A percentile compares a stretch with the other conserved stretches of the same genome.
phyloP scores from a whole-genome alignment of 169 alveolate species.

The Besnoitia besnoiti region DNA sequence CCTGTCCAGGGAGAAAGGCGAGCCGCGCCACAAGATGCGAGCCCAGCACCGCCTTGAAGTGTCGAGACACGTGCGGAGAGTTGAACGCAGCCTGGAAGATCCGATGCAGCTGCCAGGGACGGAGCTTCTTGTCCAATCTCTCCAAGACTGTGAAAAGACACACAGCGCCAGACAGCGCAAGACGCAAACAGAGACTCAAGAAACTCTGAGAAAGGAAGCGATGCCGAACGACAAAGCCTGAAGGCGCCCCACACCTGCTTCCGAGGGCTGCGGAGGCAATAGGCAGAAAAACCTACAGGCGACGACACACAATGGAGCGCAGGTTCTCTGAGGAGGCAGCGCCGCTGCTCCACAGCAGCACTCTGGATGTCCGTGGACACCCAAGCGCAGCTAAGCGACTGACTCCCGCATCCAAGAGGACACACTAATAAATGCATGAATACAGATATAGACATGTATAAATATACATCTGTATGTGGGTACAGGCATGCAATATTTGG shows the following conservation, averaged over 20 bases:
- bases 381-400: too few species aligned
- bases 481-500: neutral
- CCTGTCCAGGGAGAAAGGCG: slow-evolving; percentile 30
- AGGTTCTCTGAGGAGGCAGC: neutral
- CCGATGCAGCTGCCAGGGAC: slow-evolving; percentile 31
- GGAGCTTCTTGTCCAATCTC: slow-evolving; percentile 31
- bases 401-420: neutral
- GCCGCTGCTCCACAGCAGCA: neutral
- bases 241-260: too few species aligned
- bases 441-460: neutral
- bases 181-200: too few species aligned
- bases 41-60: neutral
- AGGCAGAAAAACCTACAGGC: neutral
- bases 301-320: neutral
- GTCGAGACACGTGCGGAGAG: neutral
- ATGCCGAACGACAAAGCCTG: too few species aligned
- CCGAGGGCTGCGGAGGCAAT: too few species aligned
- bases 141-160: neutral
- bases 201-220: too few species aligned
- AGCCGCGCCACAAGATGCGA: neutral
- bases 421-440: neutral
- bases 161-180: too few species aligned
- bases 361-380: neutral
- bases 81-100: neutral
- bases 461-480: neutral